phyloP scores from a whole-genome alignment of 129 eudicot species.

The Flaveria ramosissima region DNA sequence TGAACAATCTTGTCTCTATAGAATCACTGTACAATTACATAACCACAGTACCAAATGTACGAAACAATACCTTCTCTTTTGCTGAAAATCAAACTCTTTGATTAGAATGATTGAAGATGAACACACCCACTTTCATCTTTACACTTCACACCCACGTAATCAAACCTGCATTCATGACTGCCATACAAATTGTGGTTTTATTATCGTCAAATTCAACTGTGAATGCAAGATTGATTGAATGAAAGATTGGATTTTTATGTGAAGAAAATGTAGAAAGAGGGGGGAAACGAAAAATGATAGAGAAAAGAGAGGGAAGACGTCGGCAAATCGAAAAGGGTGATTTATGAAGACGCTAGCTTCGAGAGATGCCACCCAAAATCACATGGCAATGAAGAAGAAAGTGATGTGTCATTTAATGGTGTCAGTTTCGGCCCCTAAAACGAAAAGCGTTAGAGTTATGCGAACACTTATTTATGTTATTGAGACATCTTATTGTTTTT shows the following conservation, averaged over 20 bases:
- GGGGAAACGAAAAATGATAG: conserved; percentile 19
- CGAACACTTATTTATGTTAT: no score
- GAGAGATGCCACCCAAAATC: conserved; percentile 44
- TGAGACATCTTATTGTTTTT: no score
- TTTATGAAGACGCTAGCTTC: conserved; percentile 27
- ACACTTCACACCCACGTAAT: conserved; percentile 8
- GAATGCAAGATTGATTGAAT: background rate
- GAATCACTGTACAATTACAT: background rate
- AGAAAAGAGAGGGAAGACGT: conserved; percentile 20
- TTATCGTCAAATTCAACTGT: background rate
- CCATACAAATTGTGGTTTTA: background rate
- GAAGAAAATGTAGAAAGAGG: conserved; percentile 5
- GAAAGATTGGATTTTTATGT: background rate
- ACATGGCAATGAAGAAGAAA: conserved; percentile 36
- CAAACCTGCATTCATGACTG: conserved; percentile 10
- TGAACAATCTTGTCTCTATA: conserved; percentile 8
- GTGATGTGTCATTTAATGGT: conserved; percentile 36
- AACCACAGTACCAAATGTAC: conserved; percentile 21
- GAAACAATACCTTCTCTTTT: conserved; percentile 21
- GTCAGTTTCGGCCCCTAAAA: conserved; percentile 26
- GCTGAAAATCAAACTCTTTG: conserved; percentile 17
- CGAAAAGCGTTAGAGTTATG: no score
- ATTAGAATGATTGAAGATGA: conserved; percentile 13
- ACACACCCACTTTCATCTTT: background rate
- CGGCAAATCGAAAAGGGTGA: conserved; percentile 31